phyloP scores from a whole-genome alignment of 768 basidiomycete species.

The Boletus edulis region DNA sequence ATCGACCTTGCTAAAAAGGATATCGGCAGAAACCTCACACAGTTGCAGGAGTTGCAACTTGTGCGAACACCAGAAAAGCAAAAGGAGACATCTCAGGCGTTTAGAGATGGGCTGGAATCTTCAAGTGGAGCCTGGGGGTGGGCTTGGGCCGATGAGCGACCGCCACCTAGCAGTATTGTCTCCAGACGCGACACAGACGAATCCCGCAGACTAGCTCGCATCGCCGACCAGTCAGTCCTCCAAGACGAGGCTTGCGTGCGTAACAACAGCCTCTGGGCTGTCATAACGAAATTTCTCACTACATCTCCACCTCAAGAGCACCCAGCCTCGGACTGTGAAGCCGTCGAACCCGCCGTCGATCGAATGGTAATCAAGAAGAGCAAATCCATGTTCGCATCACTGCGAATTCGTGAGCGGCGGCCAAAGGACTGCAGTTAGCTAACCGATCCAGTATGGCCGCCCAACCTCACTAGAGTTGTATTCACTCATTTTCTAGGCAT shows the following conservation, averaged over 20 bases:
- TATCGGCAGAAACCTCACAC: constrained; percentile 49
- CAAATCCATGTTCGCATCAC: constrained; percentile 25
- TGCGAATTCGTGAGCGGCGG: constrained; percentile 16
- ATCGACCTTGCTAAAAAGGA: constrained; percentile 65
- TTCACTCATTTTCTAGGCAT: constrained; percentile 2
- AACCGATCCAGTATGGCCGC: neutral
- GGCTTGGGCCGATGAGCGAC: constrained; percentile 85
- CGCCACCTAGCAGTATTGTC: constrained; percentile 90
- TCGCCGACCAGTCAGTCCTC: constrained; percentile 66
- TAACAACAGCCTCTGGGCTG: constrained; percentile 71
- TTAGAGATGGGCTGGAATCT: constrained; percentile 35
- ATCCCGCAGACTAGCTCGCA: constrained; percentile 65
- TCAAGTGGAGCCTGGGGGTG: constrained; percentile 66
- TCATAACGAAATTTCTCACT: constrained; percentile 64
- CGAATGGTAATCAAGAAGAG: constrained; percentile 17
- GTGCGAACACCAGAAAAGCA: constrained; percentile 22
- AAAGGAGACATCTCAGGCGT: constrained; percentile 16
- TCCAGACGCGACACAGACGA: constrained; percentile 85
- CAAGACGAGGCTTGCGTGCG: constrained; percentile 58
- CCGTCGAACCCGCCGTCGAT: neutral
- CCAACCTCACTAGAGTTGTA: neutral
- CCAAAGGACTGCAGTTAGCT: constrained; percentile 1
- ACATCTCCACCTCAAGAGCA: constrained; percentile 44
- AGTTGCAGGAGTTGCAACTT: constrained; percentile 34
- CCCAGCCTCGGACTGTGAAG: constrained; percentile 20